These are phyloP conservation scores for Trichothecium sympodiale DNA, from an alignment of 2,329 filamentous ascomycete species.

Conservation along the genomic window DNA sequence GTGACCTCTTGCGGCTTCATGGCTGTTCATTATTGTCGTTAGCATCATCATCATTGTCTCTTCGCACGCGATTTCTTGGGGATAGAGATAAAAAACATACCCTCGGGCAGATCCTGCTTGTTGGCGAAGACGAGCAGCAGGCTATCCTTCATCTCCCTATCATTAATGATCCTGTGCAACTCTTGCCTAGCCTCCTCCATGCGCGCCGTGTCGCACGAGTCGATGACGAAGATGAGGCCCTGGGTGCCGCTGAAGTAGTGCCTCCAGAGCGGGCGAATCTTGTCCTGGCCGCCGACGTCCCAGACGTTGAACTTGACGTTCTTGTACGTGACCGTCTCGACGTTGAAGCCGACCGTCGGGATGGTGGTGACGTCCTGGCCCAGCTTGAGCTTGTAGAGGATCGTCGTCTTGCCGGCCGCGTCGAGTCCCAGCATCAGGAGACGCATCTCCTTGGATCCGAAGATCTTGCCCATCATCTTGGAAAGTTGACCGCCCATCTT, in stretches of 20 bases:
- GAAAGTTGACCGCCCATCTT: slow-evolving; percentile 85
- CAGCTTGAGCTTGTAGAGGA: slow-evolving; percentile 97
- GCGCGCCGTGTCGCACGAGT: slow-evolving; percentile 82
- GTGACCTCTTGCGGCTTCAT: slow-evolving; percentile 74
- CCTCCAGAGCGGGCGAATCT: slow-evolving; percentile 93
- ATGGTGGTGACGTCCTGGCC: slow-evolving; percentile 98
- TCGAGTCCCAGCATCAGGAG: slow-evolving; percentile 96
- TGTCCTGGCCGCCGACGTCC: slow-evolving; percentile 98
- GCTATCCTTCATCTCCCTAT: slow-evolving; percentile 94
- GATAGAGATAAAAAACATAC: slow-evolving; percentile 37
- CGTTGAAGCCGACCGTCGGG: slow-evolving; percentile 97
- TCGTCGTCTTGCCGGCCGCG: slow-evolving; percentile 97
- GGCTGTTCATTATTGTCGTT: slow-evolving; percentile 44
- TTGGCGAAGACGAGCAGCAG: slow-evolving; percentile 94
- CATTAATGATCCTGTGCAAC: slow-evolving; percentile 93
- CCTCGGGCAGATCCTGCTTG: slow-evolving; percentile 89
- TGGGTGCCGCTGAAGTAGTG: slow-evolving; percentile 96
- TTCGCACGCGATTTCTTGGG: no score
- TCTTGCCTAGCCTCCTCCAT: slow-evolving; percentile 91
- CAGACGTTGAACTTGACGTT: slow-evolving; percentile 99
- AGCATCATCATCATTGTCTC: no score
- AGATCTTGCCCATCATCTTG: slow-evolving; percentile 97
- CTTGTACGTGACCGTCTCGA: slow-evolving; percentile 97
- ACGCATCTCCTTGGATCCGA: slow-evolving; percentile 98
- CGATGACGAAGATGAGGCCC: slow-evolving; percentile 96